Evolutionary conservation across 148 eudicot genomes (phyloP).

Genomic region (Nyssa sinensis): DNA sequence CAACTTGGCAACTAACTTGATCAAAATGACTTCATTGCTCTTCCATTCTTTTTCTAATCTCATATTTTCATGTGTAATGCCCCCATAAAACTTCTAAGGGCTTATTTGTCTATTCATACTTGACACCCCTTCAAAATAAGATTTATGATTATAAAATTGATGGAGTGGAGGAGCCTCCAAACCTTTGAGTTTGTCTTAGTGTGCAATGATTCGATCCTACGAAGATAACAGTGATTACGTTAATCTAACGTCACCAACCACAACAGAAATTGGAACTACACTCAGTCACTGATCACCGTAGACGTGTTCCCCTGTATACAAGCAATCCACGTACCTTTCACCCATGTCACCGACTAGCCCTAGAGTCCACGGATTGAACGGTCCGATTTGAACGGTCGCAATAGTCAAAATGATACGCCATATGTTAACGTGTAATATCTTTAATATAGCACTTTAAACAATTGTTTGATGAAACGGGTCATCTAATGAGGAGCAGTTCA

Average conservation of each 20-base stretch:
- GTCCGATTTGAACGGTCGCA: slow-evolving; percentile 1
- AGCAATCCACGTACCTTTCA: not conserved
- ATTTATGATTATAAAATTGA: too few species aligned
- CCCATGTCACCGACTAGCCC: too few species aligned
- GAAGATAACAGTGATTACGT: not conserved
- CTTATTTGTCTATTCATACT: not conserved
- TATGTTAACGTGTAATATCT: too few species aligned
- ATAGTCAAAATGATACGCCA: too few species aligned
- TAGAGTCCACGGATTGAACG: not conserved
- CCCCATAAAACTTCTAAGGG: not conserved
- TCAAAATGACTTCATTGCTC: slow-evolving; percentile 2
- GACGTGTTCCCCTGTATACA: not conserved
- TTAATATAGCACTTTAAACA: too few species aligned
- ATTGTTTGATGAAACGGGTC: too few species aligned
- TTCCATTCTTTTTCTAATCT: too few species aligned
- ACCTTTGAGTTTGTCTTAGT: slow-evolving; percentile 7
- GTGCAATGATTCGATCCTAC: not conserved
- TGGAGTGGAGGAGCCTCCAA: not conserved
- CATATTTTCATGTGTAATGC: too few species aligned
- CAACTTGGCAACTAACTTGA: not conserved
- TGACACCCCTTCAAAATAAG: not conserved
- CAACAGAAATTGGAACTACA: not conserved
- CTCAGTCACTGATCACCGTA: not conserved
- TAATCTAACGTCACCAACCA: slow-evolving; percentile 4
- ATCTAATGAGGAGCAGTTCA: too few species aligned